Percentiles rank a stretch among this genome's conserved stretches.
Conservation (phyloP, 208 protist genomes). For the Naegleria lovaniensis region DNA sequence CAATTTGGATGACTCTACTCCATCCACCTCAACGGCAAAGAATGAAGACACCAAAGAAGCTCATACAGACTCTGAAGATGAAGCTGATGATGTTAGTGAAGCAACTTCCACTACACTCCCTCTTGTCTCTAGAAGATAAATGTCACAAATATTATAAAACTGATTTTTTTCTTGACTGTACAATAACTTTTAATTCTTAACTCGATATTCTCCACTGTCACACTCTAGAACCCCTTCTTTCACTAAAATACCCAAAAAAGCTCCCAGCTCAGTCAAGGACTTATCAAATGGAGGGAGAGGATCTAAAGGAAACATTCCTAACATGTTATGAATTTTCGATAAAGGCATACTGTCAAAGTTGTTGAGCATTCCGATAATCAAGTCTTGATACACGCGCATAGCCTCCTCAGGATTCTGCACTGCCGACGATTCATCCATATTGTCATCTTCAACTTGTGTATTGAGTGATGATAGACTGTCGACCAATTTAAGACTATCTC, state of each 20-base stretch:
- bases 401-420: background rate
- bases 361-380: background rate
- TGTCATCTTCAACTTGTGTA: background rate
- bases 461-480: background rate
- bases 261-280: background rate
- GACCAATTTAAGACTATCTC: background rate
- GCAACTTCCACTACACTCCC: background rate
- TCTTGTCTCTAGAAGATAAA: background rate
- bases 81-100: background rate
- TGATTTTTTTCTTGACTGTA: too few relatives aligned
- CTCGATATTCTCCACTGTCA: background rate
- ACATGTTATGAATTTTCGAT: background rate
- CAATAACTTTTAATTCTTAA: background rate
- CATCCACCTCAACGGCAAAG: background rate
- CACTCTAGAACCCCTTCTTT: background rate
- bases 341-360: background rate
- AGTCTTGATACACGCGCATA: background rate
- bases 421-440: background rate
- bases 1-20: background rate
- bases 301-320: background rate
- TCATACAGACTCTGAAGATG: background rate
- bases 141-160: too few relatives aligned
- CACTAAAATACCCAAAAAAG: background rate
- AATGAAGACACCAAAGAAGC: background rate
- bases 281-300: conserved; percentile 7